Base-by-base conservation (phyloP, 352 stramenopile species). In the Globisporangium polare region DNA sequence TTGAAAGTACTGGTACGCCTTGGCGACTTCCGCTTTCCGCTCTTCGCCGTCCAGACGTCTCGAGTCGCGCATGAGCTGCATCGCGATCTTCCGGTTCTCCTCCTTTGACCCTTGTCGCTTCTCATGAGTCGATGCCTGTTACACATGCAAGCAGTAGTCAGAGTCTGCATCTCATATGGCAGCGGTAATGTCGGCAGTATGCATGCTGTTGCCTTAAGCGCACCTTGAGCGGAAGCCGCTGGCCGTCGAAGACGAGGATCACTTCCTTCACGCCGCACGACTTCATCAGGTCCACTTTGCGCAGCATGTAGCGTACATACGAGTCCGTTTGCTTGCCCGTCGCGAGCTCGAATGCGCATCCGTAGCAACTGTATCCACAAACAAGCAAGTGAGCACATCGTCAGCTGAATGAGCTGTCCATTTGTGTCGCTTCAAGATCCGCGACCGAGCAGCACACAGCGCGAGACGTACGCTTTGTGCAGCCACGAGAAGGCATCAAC, bases 401-500 rank as follows among this genome's bases (percentile, higher is more conserved):
- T 54, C 2, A 54, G 49, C 20, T 53, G 15, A 33, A 20, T 27
- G n/a, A 27, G 45, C 2, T 51, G 35, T n/a, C 20, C 45, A 9
- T 24, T 1, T 15, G 13, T 22, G 50, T 65, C 41, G 27, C 24
- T 51, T 59, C 35, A 24, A 35, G 37, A 27, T 33, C 24, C 17
- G 22, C n/a, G 18, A 15, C 49, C 13, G 18, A 8, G 6, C 37
- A 37, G 46, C 45, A 29, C 41, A 58, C 2, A 26, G 9, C 12
- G 3, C 35, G 26, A 17, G 3, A 79, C 83, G 45, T 71, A 92
- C 83, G 81, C 83, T 63, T 90, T 92, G 65, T 92, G 81, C 37
- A 92, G 73, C 83, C 83, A 92, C 5, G 83, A 90, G 57, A 91
- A 76, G 8, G 81, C 83, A 43, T 92, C 83, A 2, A 90, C 80